phyloP scores from a whole-genome alignment of 2,329 filamentous ascomycete genomes.

The Lecanicillium sp. region DNA sequence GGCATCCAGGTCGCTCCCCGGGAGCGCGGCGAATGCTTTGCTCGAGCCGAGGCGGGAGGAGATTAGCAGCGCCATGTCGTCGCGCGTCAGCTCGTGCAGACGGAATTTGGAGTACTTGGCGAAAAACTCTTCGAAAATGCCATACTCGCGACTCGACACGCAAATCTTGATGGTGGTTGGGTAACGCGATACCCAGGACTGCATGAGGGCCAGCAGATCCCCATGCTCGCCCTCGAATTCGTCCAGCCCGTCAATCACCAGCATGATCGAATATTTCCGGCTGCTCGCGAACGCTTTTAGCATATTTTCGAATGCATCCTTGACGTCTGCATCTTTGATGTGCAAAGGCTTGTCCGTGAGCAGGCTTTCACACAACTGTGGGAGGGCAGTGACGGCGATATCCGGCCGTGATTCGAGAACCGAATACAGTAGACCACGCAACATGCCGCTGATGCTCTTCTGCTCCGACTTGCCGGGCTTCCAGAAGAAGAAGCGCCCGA shows the following conservation, averaged over 20 bases:
- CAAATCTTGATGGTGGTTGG: conserved; percentile 7
- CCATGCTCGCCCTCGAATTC: conserved; percentile 20
- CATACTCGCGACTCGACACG: conserved; percentile 8
- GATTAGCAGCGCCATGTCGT: conserved; percentile 2
- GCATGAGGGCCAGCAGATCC: conserved; percentile 3
- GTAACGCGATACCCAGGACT: conserved; percentile 2
- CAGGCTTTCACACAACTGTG: not conserved
- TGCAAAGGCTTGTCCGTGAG: not conserved
- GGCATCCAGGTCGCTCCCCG: not conserved
- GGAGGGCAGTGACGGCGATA: not conserved
- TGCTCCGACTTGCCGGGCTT: conserved; percentile 10
- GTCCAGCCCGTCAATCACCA: conserved; percentile 21
- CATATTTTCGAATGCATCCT: conserved; percentile 5
- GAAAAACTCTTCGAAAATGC: conserved; percentile 8
- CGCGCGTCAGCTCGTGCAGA: conserved; percentile 8
- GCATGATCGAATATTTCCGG: not conserved
- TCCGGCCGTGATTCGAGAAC: conserved; percentile 1
- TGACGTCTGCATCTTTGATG: not conserved
- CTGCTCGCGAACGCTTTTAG: not conserved
- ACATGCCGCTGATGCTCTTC: conserved; percentile 5
- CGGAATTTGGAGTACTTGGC: not conserved
- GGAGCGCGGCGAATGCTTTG: not conserved
- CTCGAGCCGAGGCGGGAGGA: not conserved
- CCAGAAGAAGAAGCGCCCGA: conserved; percentile 14
- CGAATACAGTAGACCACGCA: conserved; percentile 7